These are phyloP conservation scores for Daedaleopsis sinensis DNA, from an alignment of 768 basidiomycete species.

Conservation along the genomic window DNA sequence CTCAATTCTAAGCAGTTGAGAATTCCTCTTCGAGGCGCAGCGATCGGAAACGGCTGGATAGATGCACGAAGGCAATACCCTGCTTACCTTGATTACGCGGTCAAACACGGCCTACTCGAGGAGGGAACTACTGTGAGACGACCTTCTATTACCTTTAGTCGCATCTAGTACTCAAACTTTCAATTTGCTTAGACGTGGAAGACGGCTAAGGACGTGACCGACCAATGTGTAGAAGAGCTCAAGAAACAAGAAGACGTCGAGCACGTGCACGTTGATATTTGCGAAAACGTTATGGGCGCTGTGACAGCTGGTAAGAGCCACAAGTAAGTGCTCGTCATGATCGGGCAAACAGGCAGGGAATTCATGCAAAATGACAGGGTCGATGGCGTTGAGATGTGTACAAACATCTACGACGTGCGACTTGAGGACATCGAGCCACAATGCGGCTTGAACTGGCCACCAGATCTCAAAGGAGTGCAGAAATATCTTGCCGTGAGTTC, in stretches of 20 bases:
- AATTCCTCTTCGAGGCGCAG: conserved; percentile 72
- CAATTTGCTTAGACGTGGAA: conserved; percentile 57
- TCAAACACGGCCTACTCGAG: conserved; percentile 78
- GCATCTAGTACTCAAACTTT: background rate
- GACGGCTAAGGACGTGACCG: conserved; percentile 55
- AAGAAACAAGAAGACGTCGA: conserved; percentile 48
- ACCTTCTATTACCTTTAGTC: background rate
- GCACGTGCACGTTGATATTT: conserved; percentile 56
- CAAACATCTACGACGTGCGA: conserved; percentile 96
- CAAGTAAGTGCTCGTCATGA: conserved; percentile 37
- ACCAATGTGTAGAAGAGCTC: conserved; percentile 56
- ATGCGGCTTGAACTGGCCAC: conserved; percentile 99
- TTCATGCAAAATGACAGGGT: conserved; percentile 43
- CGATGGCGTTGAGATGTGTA: conserved; percentile 72
- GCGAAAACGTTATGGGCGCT: conserved; percentile 58
- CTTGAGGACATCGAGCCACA: conserved; percentile 82
- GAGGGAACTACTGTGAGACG: conserved; percentile 62
- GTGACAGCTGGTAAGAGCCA: conserved; percentile 41
- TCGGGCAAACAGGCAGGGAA: background rate
- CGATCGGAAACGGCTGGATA: conserved; percentile 99
- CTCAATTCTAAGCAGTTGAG: conserved; percentile 56
- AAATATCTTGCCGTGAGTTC: conserved; percentile 76
- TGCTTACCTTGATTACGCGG: conserved; percentile 84
- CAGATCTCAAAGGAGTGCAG: conserved; percentile 76
- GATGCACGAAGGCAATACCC: conserved; percentile 88